Evolutionary conservation across 192 early-diverging fungal species (phyloP).

Genomic region (Coemansia sp.): DNA sequence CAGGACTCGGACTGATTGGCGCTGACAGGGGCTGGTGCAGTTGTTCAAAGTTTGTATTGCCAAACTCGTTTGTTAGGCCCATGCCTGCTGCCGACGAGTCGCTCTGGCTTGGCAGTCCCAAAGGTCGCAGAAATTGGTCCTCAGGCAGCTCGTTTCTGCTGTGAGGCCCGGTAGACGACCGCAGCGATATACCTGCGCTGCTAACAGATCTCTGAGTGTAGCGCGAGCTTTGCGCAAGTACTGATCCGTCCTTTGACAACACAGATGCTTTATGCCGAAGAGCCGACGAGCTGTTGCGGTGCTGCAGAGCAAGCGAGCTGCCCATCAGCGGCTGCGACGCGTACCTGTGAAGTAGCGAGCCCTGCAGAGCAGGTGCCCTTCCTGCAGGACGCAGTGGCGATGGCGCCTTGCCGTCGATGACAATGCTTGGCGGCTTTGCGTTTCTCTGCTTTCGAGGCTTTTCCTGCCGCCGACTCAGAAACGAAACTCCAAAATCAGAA

Average conservation of each 20-base stretch:
- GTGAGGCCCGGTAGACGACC: conserved; percentile 3
- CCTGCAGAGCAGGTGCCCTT: conserved; percentile 19
- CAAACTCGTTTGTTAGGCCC: conserved; percentile 53
- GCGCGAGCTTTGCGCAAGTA: background rate
- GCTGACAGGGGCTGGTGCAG: conserved; percentile 8
- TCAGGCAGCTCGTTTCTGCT: conserved; percentile 9
- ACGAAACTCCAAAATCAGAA: conserved; percentile 98
- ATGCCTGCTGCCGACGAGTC: conserved; percentile 25
- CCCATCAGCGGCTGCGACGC: conserved; percentile 47
- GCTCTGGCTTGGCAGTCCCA: conserved; percentile 15
- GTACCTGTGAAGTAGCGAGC: conserved; percentile 32
- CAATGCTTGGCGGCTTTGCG: background rate
- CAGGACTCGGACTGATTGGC: background rate
- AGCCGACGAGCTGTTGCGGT: conserved; percentile 2
- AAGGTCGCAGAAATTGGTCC: conserved; percentile 13
- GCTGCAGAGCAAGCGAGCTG: conserved; percentile 20
- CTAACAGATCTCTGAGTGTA: background rate
- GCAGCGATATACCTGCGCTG: conserved; percentile 2
- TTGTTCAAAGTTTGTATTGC: conserved; percentile 13
- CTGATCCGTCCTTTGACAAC: conserved; percentile 15
- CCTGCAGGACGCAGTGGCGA: conserved; percentile 34
- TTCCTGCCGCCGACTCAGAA: conserved; percentile 57
- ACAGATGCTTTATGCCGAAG: conserved; percentile 39
- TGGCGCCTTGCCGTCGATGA: conserved; percentile 10
- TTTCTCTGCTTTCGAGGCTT: conserved; percentile 2